These are phyloP conservation scores for Cicer arietinum DNA, from an alignment of 306 rosid species.

Conservation along the genomic window DNA sequence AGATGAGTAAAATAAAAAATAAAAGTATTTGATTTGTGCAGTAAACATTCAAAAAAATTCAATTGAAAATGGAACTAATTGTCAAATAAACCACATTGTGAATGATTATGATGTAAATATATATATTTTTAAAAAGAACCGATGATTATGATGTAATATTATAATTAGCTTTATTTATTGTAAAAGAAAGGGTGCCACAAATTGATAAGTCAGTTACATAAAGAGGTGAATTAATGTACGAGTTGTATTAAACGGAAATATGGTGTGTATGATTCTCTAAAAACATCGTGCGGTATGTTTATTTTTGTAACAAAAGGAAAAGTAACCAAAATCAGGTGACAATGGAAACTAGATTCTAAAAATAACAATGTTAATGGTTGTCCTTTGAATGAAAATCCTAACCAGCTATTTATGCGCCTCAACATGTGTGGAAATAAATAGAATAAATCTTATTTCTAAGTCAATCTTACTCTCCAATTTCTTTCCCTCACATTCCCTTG, in stretches of 20 bases:
- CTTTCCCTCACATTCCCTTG: slow-evolving; percentile 54
- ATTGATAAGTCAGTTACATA: not conserved
- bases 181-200: not conserved
- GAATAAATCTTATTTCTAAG: slow-evolving; percentile 32
- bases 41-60: too few species aligned
- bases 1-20: too few species aligned
- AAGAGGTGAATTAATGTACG: not conserved
- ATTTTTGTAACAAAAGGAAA: not conserved
- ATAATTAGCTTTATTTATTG: too few species aligned
- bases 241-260: not conserved
- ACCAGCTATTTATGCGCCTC: slow-evolving; percentile 50
- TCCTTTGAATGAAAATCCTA: slow-evolving; percentile 33
- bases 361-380: slow-evolving; percentile 32
- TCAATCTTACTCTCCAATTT: slow-evolving; percentile 41
- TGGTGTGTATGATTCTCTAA: too few species aligned
- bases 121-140: too few species aligned
- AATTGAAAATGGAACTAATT: too few species aligned
- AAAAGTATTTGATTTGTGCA: too few species aligned
- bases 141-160: too few species aligned
- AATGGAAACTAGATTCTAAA: slow-evolving; percentile 39
- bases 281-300: not conserved
- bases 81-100: too few species aligned
- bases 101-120: too few species aligned
- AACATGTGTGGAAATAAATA: slow-evolving; percentile 47
- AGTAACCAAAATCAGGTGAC: slow-evolving; percentile 56